These are phyloP conservation scores for Collybia sp. DNA, from an alignment of 768 basidiomycete species.

Conservation along the genomic window DNA sequence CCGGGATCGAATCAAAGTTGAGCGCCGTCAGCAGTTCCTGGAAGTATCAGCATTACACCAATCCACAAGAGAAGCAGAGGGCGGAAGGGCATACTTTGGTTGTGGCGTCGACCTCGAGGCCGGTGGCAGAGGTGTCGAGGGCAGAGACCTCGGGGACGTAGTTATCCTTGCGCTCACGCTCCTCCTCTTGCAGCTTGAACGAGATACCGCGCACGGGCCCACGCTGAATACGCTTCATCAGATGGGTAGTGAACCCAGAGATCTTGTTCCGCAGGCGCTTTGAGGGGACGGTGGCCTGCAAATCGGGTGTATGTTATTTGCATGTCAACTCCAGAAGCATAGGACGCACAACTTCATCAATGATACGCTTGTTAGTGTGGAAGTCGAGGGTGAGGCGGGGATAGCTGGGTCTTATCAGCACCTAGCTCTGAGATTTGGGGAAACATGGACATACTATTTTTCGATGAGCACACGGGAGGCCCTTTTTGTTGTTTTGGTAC, in stretches of 20 bases:
- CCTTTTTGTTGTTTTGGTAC: slow-evolving; percentile 99
- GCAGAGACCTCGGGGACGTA: slow-evolving; percentile 98
- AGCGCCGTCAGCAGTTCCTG: slow-evolving; percentile 86
- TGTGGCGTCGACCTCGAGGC: slow-evolving; percentile 85
- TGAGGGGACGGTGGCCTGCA: slow-evolving; percentile 87
- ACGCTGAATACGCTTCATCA: slow-evolving; percentile 99
- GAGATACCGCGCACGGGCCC: slow-evolving; percentile 99
- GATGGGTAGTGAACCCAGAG: slow-evolving; percentile 98
- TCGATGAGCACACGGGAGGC: slow-evolving; percentile 98
- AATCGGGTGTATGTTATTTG: background rate
- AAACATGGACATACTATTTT: slow-evolving; percentile 73
- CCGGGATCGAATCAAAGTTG: slow-evolving; percentile 91
- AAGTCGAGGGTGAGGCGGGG: slow-evolving; percentile 99
- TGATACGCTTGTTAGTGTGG: slow-evolving; percentile 99
- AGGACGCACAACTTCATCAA: slow-evolving; percentile 84
- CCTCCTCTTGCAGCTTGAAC: slow-evolving; percentile 99
- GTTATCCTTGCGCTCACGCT: slow-evolving; percentile 99
- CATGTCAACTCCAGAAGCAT: background rate
- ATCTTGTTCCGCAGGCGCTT: slow-evolving; percentile 99
- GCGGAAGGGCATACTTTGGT: slow-evolving; percentile 73
- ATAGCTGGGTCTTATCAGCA: slow-evolving; percentile 53
- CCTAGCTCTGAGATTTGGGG: slow-evolving; percentile 2
- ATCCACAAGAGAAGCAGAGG: background rate
- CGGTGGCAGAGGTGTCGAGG: slow-evolving; percentile 69
- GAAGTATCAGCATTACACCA: background rate